Evolutionary conservation across 164 flowering plant species (phyloP).

Genomic region (Amborella trichopoda): DNA sequence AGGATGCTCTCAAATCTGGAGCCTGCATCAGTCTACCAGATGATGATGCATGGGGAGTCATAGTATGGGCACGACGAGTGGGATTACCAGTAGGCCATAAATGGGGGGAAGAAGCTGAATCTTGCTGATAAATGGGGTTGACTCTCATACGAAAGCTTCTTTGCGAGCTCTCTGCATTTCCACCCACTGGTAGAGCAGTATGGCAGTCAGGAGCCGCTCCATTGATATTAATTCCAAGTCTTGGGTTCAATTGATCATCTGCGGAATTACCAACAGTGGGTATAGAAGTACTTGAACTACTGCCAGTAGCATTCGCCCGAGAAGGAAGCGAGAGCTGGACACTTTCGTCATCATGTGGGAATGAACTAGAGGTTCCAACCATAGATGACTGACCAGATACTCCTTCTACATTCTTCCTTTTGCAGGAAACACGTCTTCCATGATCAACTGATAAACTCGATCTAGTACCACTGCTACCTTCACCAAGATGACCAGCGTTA

Average conservation of each 20-base stretch:
- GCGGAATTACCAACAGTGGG: conserved; percentile 8
- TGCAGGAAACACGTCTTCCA: conserved; percentile 47
- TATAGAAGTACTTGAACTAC: conserved; percentile 19
- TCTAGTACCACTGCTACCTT: conserved; percentile 39
- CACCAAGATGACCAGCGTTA: conserved; percentile 22
- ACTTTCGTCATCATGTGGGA: conserved; percentile 33
- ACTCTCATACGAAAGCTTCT: conserved; percentile 31
- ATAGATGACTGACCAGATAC: conserved; percentile 47
- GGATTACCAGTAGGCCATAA: conserved; percentile 15
- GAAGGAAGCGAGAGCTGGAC: conserved; percentile 27
- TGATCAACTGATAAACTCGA: conserved; percentile 48
- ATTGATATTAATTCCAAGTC: conserved; percentile 24
- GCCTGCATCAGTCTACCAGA: conserved; percentile 9
- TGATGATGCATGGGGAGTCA: conserved; percentile 11
- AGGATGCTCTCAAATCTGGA: background rate
- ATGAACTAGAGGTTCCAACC: conserved; percentile 28
- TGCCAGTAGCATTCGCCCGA: conserved; percentile 11
- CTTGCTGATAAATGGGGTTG: conserved; percentile 16
- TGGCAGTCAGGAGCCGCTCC: conserved; percentile 15
- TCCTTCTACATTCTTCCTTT: conserved; percentile 66
- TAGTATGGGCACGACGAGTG: background rate
- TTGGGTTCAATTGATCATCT: conserved; percentile 22
- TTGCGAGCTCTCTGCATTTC: conserved; percentile 19
- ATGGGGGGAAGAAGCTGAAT: conserved; percentile 22
- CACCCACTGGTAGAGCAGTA: conserved; percentile 16